Conservation (phyloP, 106 monocot genomes). For the Amphibolis antarctica region DNA sequence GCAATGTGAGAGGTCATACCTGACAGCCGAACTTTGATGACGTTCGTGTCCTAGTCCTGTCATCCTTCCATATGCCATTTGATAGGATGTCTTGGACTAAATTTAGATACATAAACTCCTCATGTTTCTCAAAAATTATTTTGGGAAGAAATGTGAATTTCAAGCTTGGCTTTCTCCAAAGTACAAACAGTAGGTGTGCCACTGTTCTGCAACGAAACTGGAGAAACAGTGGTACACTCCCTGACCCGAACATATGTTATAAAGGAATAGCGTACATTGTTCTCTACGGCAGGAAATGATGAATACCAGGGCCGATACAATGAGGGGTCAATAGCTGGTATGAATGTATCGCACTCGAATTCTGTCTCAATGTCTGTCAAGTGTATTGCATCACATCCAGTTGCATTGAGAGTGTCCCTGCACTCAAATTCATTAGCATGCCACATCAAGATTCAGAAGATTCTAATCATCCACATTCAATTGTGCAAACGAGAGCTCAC, state of each 20-base stretch:
- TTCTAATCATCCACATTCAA: not conserved
- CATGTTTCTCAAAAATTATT: slow-evolving; percentile 59
- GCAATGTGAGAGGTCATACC: slow-evolving; percentile 20
- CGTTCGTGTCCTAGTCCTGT: slow-evolving; percentile 82
- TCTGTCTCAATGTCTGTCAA: slow-evolving; percentile 68
- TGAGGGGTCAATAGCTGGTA: slow-evolving; percentile 56
- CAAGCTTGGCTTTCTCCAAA: slow-evolving; percentile 7
- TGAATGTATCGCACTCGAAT: slow-evolving; percentile 88
- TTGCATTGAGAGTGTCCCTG: slow-evolving; percentile 73
- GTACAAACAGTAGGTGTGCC: slow-evolving; percentile 11
- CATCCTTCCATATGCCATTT: slow-evolving; percentile 63
- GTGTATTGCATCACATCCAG: slow-evolving; percentile 88
- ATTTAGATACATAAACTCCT: slow-evolving; percentile 69
- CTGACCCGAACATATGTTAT: slow-evolving; percentile 75
- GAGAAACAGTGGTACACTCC: slow-evolving; percentile 15
- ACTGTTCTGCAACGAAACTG: slow-evolving; percentile 23
- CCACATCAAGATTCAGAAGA: not conserved
- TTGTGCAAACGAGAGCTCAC: not conserved
- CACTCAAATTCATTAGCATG: slow-evolving; percentile 13
- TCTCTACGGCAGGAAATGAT: slow-evolving; percentile 60
- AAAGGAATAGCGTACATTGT: slow-evolving; percentile 58
- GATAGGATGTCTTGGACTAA: slow-evolving; percentile 70
- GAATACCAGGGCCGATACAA: slow-evolving; percentile 86
- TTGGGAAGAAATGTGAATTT: slow-evolving; percentile 90
- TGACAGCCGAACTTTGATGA: slow-evolving; percentile 92